Base-by-base conservation (phyloP, 257 asterid species). In the Nicotiana undulata region DNA sequence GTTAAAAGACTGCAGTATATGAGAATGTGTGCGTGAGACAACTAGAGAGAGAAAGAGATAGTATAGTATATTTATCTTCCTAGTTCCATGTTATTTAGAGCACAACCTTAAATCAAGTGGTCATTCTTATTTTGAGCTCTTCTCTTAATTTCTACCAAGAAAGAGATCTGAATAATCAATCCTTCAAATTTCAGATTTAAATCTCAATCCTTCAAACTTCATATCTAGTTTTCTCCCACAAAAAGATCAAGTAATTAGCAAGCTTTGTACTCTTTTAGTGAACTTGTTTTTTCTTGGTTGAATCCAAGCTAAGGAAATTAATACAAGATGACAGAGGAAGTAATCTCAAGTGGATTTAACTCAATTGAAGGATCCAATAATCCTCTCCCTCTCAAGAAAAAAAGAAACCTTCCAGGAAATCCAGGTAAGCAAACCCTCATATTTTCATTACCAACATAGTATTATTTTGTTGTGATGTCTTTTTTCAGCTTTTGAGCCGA, bases 391-490 rank as follows among this genome's bases (percentile, higher is more conserved):
- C 80, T 64, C 11, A 93, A 93, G 91, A 94, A 93, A 95, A 94
- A 93, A 82, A 85, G 98, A 90, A 94, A 89, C 81, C 98, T 93
- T 61, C 98, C 98, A 3, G 98, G 98, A 75, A 93, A 87, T 78
- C 98, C 98, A 87, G 98, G 98, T 90, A 82, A 46, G 46, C 3
- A 28, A 22, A 18, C 13, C 28, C 63, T 67, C 17, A 32, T 55
- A 34, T 32, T 76, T 80, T 63, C 55, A 58, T 22, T 67, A 16
- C 6, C 49, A 44, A 13, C 1, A 10, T 66, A 13, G 15, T 16
- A 16, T 51, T 34, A 59, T 13, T 26, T 61, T 8, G 12, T 37
- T 17, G 4, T 34, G 9, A 13, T 44, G 17, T 29, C 15, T 70
- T 32, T 31, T 10, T 13, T 0, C 34, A 46, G 17, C 65, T 22